Percentiles rank a stretch among this genome's conserved stretches.
These are phyloP conservation scores for Metschnikowia drakensbergensis DNA, from an alignment of 805 yeast species.

Conservation along the genomic window DNA sequence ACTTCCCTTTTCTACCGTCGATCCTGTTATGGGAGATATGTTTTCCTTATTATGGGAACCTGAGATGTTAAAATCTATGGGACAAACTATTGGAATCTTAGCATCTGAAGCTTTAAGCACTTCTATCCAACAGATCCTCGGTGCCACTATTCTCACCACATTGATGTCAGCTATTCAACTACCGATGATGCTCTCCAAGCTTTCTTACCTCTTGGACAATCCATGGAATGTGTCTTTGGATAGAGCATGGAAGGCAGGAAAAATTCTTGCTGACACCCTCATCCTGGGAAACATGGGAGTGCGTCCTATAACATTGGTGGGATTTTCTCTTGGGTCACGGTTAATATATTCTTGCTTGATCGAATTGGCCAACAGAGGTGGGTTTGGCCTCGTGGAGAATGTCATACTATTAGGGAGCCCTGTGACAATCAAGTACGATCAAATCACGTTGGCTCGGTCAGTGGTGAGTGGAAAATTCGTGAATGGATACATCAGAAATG, in stretches of 20 bases:
- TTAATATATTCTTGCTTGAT: conserved; percentile 85
- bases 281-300: conserved; percentile 85
- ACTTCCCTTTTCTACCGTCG: conserved; percentile 92
- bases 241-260: conserved; percentile 96
- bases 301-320: conserved; percentile 87
- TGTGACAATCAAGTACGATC: conserved; percentile 71
- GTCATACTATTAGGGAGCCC: conserved; percentile 89
- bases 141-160: conserved; percentile 84
- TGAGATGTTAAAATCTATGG: conserved; percentile 91
- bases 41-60: conserved; percentile 96
- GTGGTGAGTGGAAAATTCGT: conserved; percentile 87
- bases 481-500: conserved; percentile 87
- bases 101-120: conserved; percentile 93
- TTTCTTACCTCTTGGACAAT: conserved; percentile 85
- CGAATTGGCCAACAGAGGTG: conserved; percentile 81
- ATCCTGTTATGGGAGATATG: conserved; percentile 96
- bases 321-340: conserved; percentile 91
- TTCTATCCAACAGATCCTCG: conserved; percentile 91
- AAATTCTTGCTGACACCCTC: conserved; percentile 84
- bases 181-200: conserved; percentile 86
- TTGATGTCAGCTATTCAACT: conserved; percentile 89
- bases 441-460: conserved; percentile 71
- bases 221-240: conserved; percentile 98
- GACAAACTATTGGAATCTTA: conserved; percentile 89
- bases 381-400: conserved; percentile 83